These are phyloP conservation scores for Tuber borchii DNA, from an alignment of 495 filamentous ascomycete genomes.

Conservation along the genomic window DNA sequence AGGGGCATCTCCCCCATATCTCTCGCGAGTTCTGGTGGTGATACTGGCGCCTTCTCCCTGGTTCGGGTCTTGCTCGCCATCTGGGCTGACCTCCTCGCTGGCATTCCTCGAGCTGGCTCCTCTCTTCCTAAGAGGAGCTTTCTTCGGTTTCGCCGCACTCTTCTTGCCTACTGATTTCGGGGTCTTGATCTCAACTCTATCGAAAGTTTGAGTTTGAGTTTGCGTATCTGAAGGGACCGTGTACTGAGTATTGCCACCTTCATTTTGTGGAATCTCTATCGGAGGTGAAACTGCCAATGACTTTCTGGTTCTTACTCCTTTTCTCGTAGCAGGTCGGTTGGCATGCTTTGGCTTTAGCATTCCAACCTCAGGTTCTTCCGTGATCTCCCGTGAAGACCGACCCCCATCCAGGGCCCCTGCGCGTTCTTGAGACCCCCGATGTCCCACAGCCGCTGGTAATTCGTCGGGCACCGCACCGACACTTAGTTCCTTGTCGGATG, in stretches of 20 bases:
- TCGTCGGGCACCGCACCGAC: slow-evolving; percentile 7
- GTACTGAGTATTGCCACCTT: slow-evolving; percentile 32
- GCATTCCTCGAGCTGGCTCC: slow-evolving; percentile 3
- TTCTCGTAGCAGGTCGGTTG: slow-evolving; percentile 14
- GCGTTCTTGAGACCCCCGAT: slow-evolving; percentile 3
- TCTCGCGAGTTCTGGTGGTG: slow-evolving; percentile 25
- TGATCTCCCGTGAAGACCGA: neutral
- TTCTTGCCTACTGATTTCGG: slow-evolving; percentile 12
- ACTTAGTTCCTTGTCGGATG: neutral
- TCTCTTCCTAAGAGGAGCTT: slow-evolving; percentile 10
- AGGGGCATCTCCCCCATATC: slow-evolving; percentile 32
- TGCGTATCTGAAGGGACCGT: slow-evolving; percentile 26
- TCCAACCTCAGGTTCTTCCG: slow-evolving; percentile 9
- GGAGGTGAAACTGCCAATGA: slow-evolving; percentile 10
- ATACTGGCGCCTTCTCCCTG: neutral
- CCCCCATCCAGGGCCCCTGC: neutral
- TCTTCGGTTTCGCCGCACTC: slow-evolving; percentile 10
- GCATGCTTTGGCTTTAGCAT: slow-evolving; percentile 21
- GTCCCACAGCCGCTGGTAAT: neutral
- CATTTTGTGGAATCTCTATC: slow-evolving; percentile 1
- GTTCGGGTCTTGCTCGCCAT: neutral
- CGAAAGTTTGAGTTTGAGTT: slow-evolving; percentile 21
- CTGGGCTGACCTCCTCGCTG: neutral
- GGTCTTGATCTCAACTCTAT: slow-evolving; percentile 16
- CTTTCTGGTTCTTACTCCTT: slow-evolving; percentile 15